Percentiles rank a stretch among this genome's conserved stretches.
phyloP scores from a whole-genome alignment of 176 grass and related monocot species.

The Oryza coarctata region DNA sequence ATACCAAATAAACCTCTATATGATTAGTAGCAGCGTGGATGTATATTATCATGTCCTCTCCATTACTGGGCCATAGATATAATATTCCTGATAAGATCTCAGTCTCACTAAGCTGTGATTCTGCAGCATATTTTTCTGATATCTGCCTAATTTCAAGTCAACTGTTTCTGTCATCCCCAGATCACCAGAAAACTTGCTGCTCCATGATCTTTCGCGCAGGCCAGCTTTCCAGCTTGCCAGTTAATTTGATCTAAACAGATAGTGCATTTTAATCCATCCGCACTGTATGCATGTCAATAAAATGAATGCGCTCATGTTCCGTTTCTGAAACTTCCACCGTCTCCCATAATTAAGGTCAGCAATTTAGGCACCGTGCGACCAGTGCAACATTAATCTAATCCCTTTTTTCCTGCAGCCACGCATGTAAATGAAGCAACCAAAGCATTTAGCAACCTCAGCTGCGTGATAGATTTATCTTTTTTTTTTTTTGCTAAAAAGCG shows the following conservation, averaged over 20 bases:
- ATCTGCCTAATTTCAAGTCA: neutral
- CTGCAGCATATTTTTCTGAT: neutral
- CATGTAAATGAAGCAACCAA: neutral
- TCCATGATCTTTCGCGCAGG: neutral
- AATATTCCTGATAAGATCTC: too few species aligned
- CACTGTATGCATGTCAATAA: neutral
- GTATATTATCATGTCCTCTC: too few species aligned
- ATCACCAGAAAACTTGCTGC: neutral
- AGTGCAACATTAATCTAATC: neutral
- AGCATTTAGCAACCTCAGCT: too few species aligned
- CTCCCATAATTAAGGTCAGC: neutral
- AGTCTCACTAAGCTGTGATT: neutral
- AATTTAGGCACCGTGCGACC: neutral
- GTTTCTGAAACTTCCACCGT: neutral
- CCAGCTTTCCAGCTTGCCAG: neutral
- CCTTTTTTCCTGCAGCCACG: too few species aligned
- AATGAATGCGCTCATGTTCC: neutral
- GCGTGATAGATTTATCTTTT: too few species aligned
- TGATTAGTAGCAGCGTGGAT: too few species aligned
- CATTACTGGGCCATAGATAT: too few species aligned
- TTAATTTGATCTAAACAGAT: too few species aligned
- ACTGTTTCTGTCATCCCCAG: neutral
- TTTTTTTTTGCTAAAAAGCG: too few species aligned
- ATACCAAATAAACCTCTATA: too few species aligned
- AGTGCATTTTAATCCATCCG: too few species aligned